phyloP scores from a whole-genome alignment of 805 yeast species.

The Pichia phayaonensis region DNA sequence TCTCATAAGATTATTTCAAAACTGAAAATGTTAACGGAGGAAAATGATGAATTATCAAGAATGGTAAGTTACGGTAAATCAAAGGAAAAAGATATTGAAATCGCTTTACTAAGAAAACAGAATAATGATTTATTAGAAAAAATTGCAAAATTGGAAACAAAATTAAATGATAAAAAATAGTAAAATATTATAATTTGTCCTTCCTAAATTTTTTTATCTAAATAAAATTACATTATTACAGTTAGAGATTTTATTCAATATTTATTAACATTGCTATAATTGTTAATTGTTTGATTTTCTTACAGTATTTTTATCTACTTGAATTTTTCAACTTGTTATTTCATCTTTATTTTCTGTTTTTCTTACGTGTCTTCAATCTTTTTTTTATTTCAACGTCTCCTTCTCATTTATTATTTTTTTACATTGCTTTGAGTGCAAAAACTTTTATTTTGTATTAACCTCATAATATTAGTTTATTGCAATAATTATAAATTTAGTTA shows the following conservation, averaged over 20 bases:
- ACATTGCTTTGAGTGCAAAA: background rate
- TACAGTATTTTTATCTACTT: background rate
- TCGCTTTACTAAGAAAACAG: slow-evolving; percentile 50
- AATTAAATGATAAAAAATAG: slow-evolving; percentile 13
- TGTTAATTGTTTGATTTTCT: background rate
- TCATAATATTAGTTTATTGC: background rate
- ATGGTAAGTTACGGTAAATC: slow-evolving; percentile 72
- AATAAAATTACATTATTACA: background rate
- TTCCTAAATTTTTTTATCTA: background rate
- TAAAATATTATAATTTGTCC: background rate
- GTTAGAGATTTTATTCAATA: background rate
- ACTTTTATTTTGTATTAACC: background rate
- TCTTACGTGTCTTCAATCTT: background rate
- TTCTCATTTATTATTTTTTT: background rate
- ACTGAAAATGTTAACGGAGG: slow-evolving; percentile 51
- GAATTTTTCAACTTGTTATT: too few species aligned
- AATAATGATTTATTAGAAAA: slow-evolving; percentile 38
- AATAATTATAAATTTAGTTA: background rate
- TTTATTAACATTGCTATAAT: background rate
- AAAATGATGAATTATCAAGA: slow-evolving; percentile 61
- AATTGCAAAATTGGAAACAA: slow-evolving; percentile 24
- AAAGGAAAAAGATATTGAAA: slow-evolving; percentile 60
- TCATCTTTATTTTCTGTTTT: background rate
- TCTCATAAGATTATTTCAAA: slow-evolving; percentile 66
- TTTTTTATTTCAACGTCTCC: background rate